phyloP scores from a whole-genome alignment of 352 stramenopile genomes.

The Blastocystis sp. region DNA sequence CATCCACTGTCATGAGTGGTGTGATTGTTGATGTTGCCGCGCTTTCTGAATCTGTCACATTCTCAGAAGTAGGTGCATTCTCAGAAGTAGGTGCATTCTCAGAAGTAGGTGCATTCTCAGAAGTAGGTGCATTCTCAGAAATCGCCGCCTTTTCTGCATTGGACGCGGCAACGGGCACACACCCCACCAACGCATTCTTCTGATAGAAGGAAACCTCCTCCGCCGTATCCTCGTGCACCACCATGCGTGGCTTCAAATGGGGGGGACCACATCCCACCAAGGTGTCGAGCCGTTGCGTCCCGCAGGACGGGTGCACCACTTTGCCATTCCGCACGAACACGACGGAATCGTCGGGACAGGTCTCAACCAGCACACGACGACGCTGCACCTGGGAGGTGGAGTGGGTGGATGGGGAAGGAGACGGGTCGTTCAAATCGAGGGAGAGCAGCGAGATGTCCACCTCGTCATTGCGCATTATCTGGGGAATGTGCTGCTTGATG shows the following conservation, averaged over 20 bases:
- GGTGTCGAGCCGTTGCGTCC: not conserved
- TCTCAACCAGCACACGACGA: not conserved
- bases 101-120: too few species aligned
- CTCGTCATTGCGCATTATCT: not conserved
- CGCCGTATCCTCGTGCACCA: not conserved
- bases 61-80: too few species aligned
- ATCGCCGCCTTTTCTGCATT: not conserved
- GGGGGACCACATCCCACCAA: not conserved
- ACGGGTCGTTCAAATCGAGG: not conserved
- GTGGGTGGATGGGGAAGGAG: not conserved
- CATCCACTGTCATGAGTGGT: too few species aligned
- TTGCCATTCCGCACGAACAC: not conserved
- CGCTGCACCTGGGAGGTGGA: not conserved
- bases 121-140: not conserved
- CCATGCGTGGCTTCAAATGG: not conserved
- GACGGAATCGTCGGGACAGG: not conserved
- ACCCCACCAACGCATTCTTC: not conserved
- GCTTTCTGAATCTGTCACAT: too few species aligned
- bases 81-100: too few species aligned
- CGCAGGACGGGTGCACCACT: not conserved
- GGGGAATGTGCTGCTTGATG: not conserved
- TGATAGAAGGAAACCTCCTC: slow-evolving; percentile 8
- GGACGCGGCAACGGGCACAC: not conserved
- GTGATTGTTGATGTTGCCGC: too few species aligned
- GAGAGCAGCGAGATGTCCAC: not conserved